Evolutionary conservation across 257 asterid species (phyloP).

Genomic region (Rhazya stricta): DNA sequence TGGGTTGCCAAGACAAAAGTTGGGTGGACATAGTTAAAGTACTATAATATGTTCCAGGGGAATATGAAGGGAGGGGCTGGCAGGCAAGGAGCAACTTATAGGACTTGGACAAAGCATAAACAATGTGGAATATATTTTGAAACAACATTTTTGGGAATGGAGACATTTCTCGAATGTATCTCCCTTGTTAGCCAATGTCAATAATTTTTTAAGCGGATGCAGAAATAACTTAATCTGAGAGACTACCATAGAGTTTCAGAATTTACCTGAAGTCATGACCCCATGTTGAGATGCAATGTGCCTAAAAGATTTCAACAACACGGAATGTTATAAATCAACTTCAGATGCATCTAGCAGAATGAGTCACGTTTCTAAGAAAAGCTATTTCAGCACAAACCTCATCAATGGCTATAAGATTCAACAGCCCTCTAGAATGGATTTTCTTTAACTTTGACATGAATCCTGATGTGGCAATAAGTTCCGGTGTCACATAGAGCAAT

Average conservation of each 20-base stretch:
- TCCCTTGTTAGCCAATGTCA: neutral
- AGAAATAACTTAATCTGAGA: neutral
- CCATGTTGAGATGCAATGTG: constrained; percentile 97
- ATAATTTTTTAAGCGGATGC: neutral
- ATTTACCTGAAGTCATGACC: constrained; percentile 95
- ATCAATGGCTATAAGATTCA: constrained; percentile 81
- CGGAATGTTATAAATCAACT: constrained; percentile 3
- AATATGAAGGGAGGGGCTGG: neutral
- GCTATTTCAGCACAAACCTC: constrained; percentile 50
- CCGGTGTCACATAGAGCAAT: constrained; percentile 91
- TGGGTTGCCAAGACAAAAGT: neutral
- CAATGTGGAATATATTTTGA: neutral
- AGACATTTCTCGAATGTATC: neutral
- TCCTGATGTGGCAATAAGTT: constrained; percentile 77
- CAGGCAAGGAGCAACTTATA: neutral
- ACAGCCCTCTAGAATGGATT: constrained; percentile 74
- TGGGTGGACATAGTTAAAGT: neutral
- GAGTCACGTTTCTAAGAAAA: constrained; percentile 3
- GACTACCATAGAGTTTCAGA: constrained; percentile 22
- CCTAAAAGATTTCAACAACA: constrained; percentile 44
- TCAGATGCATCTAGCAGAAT: constrained; percentile 22
- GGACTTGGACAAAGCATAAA: neutral
- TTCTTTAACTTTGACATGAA: constrained; percentile 69
- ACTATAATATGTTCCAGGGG: neutral
- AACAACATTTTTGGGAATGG: neutral